phyloP scores from a whole-genome alignment of 305 asterid genomes.

The Striga hermonthica region DNA sequence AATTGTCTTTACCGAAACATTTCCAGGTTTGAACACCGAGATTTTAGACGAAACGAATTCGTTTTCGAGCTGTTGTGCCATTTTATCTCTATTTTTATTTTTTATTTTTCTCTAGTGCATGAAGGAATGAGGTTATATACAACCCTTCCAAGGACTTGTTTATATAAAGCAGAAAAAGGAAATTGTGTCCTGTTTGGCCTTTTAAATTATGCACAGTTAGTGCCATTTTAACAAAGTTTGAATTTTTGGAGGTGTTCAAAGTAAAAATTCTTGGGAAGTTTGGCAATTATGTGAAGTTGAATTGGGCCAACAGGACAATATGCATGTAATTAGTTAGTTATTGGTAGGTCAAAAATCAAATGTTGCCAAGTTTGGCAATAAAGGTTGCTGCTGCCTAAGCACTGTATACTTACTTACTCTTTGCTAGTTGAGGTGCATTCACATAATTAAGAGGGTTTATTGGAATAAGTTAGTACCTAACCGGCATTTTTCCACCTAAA shows the following conservation, averaged over 20 bases:
- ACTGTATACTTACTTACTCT: too few relatives aligned
- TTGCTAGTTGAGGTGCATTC: too few relatives aligned
- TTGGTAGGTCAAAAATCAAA: slow-evolving; percentile 13
- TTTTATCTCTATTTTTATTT: slow-evolving; percentile 3
- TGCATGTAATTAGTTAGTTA: not conserved
- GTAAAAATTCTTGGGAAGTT: slow-evolving; percentile 29
- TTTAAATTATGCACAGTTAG: slow-evolving; percentile 10
- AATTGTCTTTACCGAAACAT: slow-evolving; percentile 33
- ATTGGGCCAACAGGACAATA: slow-evolving; percentile 8
- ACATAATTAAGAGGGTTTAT: too few relatives aligned
- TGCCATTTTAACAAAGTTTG: slow-evolving; percentile 36
- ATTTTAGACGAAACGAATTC: slow-evolving; percentile 3
- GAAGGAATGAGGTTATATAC: slow-evolving; percentile 22
- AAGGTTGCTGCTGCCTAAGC: too few relatives aligned
- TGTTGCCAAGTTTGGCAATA: slow-evolving; percentile 10
- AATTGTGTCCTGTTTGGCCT: slow-evolving; percentile 23
- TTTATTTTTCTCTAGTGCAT: not conserved
- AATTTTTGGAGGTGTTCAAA: slow-evolving; percentile 19
- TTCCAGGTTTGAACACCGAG: slow-evolving; percentile 47
- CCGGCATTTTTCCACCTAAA: too few relatives aligned
- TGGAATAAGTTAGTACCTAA: too few relatives aligned
- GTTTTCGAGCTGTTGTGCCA: slow-evolving; percentile 25
- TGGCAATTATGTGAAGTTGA: slow-evolving; percentile 26
- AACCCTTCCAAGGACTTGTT: not conserved
- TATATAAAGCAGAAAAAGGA: not conserved